These are phyloP conservation scores for Silene conica DNA, from an alignment of 148 eudicot genomes.

Conservation along the genomic window DNA sequence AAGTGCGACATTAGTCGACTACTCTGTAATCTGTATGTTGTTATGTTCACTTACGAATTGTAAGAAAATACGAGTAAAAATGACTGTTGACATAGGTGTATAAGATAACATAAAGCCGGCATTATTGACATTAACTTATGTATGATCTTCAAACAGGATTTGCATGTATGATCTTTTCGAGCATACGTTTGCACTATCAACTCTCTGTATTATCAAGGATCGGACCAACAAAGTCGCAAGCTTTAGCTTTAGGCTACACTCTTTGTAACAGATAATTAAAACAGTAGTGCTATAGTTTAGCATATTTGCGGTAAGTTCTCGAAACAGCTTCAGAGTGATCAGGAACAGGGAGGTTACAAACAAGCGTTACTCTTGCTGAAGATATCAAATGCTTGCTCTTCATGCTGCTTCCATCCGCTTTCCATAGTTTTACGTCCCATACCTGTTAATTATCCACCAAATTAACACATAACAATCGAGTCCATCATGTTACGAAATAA, in stretches of 20 bases:
- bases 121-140: not conserved
- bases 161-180: not conserved
- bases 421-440: constrained; percentile 10
- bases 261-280: not conserved
- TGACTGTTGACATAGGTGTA: no score
- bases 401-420: not conserved
- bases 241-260: not conserved
- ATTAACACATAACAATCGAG: not conserved
- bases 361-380: constrained; percentile 10
- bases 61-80: no score
- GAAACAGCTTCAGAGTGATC: not conserved
- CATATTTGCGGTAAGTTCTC: not conserved
- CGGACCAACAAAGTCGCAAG: not conserved
- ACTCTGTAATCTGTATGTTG: not conserved
- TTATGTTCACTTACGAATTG: no score
- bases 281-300: not conserved
- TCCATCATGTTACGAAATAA: not conserved
- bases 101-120: no score
- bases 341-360: constrained; percentile 9
- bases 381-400: not conserved
- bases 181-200: not conserved
- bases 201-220: no score
- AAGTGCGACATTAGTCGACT: not conserved
- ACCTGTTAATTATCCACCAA: not conserved
- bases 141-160: not conserved